Base-by-base conservation (phyloP, 768 basidiomycete genomes). In the Pisolithus orientalis region DNA sequence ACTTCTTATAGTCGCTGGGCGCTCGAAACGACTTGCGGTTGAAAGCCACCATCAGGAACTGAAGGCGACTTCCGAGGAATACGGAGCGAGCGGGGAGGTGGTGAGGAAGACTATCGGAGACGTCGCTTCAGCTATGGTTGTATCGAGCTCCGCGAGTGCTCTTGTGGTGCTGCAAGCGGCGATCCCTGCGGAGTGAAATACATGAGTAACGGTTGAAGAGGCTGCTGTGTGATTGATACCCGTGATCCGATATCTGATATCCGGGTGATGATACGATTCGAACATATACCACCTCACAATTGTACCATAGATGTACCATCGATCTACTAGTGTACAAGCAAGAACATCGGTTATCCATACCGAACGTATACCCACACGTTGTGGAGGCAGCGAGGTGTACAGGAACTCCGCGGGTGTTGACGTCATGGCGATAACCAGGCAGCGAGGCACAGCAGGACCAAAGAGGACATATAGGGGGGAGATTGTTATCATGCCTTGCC, bases 31-130 rank as follows among this genome's bases (percentile, higher is more conserved):
- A n/a, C 66, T 89, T 31, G 85, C 86, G 4, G 80, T 80, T 25
- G 85, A 87, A 69, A 78, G 83, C 52, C 90, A 92, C 62, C 66
- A 73, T 5, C 68, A 61, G n/a, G 94, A 96, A 70, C 66, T 94
- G 51, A 81, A 80, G 56, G 71, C 74, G 40, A 57, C 93, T 21
- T 72, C 84, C 65, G 75, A 78, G 16, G 77, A 81, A 56, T 53
- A 46, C 40, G 53, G 50, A 50, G 52, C 49, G 2, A 55, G 50
- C n/a, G 29, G 54, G 27, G 66, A 66, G 29, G 55, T 53, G 14
- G 80, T 93, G 57, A 76, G 78, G 61, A 84, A 85, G 76, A 91
- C 92, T 14, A 76, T 95, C 38, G 94, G 94, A 6, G 91, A 94
- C 65, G 85, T 91, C 11, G 90, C 84, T 3, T 79, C 85, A n/a